phyloP scores from a whole-genome alignment of 139 green algal species.

The Chlorella sorokiniana region DNA sequence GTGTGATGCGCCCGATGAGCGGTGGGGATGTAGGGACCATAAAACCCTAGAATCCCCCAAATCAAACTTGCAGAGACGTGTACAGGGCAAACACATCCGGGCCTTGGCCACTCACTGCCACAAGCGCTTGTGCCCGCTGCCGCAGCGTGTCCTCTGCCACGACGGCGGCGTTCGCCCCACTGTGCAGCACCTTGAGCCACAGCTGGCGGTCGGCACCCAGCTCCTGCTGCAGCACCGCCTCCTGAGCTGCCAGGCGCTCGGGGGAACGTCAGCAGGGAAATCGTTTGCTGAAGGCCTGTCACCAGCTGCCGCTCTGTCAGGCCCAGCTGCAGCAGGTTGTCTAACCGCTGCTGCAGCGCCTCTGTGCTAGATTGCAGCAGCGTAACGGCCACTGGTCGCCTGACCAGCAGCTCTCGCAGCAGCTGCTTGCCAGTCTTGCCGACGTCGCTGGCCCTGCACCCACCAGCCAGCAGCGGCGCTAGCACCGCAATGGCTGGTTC shows the following conservation, averaged over 20 bases:
- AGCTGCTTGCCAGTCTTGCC: neutral
- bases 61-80: neutral
- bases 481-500: conserved; percentile 6
- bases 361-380: neutral
- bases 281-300: neutral
- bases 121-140: neutral
- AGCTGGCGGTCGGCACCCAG: neutral
- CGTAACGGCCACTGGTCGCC: neutral
- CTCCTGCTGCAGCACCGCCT: conserved; percentile 8
- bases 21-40: too few species aligned
- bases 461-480: neutral
- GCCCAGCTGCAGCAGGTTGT: neutral
- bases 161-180: neutral
- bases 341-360: neutral
- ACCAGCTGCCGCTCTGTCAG: neutral
- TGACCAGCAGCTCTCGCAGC: neutral
- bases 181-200: neutral
- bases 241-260: neutral
- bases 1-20: neutral
- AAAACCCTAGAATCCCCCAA: neutral
- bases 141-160: neutral
- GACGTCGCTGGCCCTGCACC: neutral
- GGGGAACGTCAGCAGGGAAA: neutral
- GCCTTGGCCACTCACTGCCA: neutral
- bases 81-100: neutral